phyloP scores from a whole-genome alignment of 345 rosid genomes.

The Microcos paniculata region DNA sequence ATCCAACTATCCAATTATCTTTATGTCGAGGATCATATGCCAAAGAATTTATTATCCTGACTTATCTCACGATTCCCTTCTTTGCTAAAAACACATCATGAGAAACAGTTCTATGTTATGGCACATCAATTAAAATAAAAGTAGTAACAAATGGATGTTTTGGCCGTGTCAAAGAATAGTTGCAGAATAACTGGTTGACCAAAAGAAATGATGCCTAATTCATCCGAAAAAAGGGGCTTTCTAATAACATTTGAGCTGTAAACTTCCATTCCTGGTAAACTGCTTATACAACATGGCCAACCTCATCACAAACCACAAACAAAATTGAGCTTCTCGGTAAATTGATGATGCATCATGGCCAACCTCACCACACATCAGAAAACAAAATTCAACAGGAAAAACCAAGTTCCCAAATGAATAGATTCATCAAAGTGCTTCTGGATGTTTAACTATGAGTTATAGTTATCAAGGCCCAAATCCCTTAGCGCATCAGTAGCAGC shows the following conservation, averaged over 20 bases:
- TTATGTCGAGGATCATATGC: neutral
- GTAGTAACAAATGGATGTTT: neutral
- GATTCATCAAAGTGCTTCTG: neutral
- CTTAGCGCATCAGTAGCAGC: constrained; percentile 91
- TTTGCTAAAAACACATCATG: neutral
- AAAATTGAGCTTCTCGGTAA: no score
- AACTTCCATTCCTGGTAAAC: no score
- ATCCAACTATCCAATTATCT: neutral
- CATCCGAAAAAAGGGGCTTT: no score
- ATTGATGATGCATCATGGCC: no score
- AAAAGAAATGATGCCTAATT: neutral
- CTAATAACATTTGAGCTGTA: no score
- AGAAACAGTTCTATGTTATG: no score
- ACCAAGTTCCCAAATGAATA: neutral
- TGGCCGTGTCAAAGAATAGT: neutral
- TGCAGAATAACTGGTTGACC: neutral
- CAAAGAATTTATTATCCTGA: neutral
- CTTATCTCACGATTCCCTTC: neutral
- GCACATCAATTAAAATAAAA: no score
- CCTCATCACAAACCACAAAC: no score
- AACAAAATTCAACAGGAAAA: neutral
- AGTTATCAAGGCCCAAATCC: constrained; percentile 82
- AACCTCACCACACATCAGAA: neutral
- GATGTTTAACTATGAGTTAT: constrained; percentile 45
- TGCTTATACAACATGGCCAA: no score